phyloP scores from a whole-genome alignment of 208 protist species.

The Crithidia sp. region DNA sequence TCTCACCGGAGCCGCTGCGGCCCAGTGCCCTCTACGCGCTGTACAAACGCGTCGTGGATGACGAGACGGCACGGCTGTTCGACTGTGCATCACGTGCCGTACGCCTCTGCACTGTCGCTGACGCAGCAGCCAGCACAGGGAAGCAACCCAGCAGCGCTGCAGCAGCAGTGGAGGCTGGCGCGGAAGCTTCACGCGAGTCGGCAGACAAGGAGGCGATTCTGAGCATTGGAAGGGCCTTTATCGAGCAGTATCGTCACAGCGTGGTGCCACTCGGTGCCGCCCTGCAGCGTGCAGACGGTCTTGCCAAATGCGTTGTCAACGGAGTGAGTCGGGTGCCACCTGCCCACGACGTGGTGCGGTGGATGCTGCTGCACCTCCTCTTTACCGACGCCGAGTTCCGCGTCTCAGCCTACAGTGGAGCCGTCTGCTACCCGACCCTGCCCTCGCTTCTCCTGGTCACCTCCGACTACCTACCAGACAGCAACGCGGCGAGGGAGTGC shows the following conservation, averaged over 20 bases:
- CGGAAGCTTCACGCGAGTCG: background rate
- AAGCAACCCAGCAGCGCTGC: background rate
- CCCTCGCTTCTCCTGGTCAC: slow-evolving; percentile 59
- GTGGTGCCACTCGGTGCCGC: slow-evolving; percentile 20
- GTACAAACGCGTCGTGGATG: slow-evolving; percentile 16
- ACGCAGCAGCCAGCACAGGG: too few species aligned
- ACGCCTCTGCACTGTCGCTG: background rate
- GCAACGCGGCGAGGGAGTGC: background rate
- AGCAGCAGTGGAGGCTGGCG: background rate
- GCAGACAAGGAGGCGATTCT: too few species aligned
- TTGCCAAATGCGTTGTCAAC: background rate
- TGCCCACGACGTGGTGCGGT: slow-evolving; percentile 33
- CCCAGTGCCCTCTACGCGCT: slow-evolving; percentile 26
- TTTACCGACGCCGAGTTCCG: slow-evolving; percentile 66
- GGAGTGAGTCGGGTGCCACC: slow-evolving; percentile 11
- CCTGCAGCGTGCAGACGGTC: background rate
- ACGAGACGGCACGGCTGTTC: slow-evolving; percentile 22
- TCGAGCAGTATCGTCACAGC: slow-evolving; percentile 9
- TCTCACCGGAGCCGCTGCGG: slow-evolving; percentile 45
- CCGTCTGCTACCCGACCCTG: slow-evolving; percentile 63
- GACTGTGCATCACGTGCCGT: slow-evolving; percentile 27
- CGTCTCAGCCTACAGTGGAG: slow-evolving; percentile 42
- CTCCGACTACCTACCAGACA: slow-evolving; percentile 15
- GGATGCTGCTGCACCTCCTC: slow-evolving; percentile 51
- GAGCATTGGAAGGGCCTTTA: background rate